Base-by-base conservation (phyloP, 2,329 filamentous ascomycete genomes). In the Trichoderma endophyticum region DNA sequence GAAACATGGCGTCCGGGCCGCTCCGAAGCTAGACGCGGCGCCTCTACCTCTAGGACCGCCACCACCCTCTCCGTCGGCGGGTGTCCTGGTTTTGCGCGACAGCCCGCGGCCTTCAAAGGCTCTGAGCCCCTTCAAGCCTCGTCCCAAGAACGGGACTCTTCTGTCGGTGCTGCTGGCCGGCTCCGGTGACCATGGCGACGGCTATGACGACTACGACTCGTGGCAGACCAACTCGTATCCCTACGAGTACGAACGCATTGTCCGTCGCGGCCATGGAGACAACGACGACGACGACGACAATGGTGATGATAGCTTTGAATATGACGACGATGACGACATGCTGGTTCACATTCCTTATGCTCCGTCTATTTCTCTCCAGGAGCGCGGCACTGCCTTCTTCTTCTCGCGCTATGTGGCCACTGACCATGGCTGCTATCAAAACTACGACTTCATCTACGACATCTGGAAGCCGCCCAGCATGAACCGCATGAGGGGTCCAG, bases 381-480 rank as follows among this genome's bases (percentile, higher is more conserved):
- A 86, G 71, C 80, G 80, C 14, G 85, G 84, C 43, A 83, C 81
- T 2, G 83, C 83, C 24, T 87, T 83, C 77, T 87, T 87, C 79
- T 86, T 86, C 75, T 84, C 85, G 5, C 82, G 85, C 48, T 86
- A 86, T 73, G 85, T 87, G 3, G 81, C 81, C n/a, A 78, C 83
- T 12, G 82, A 85, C 70, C 81, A 84, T 74, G 83, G 83, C 6
- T 83, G 81, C 34, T 83, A 84, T 73, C 85, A 87, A 59, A 85
- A 85, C 70, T 87, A 87, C 68, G 84, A 87, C 74, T 87, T 86
- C 75, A 80, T 89, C 70, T 85, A 83, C 70, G 85, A 88, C 54
- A 80, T 88, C 8, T 86, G 85, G 85, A 85, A 83, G 71, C 84
- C 85, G 0, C 81, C 79, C 7, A 77, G 77, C n/a, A 76, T 78